Evolutionary conservation across 257 asterid species (phyloP).

Genomic region (Penstemon davidsonii): DNA sequence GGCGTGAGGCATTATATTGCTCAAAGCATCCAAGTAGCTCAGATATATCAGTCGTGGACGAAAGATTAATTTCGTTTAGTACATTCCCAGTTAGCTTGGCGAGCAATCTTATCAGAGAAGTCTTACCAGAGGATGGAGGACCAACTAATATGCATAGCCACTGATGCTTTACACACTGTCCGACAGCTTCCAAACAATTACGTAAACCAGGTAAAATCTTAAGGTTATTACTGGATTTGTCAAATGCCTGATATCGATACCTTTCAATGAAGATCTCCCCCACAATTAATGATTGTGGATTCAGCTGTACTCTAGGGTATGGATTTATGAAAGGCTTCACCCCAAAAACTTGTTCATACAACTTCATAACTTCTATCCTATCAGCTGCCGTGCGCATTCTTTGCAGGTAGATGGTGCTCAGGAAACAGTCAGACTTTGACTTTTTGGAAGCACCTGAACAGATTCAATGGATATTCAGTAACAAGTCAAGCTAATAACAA

Average conservation of each 20-base stretch:
- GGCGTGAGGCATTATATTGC: conserved; percentile 81
- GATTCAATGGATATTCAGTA: conserved; percentile 20
- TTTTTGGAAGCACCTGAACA: conserved; percentile 60
- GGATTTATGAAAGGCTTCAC: conserved; percentile 58
- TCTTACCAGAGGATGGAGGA: conserved; percentile 88
- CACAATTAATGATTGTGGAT: conserved; percentile 47
- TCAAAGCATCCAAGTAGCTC: conserved; percentile 97
- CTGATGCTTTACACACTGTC: conserved; percentile 71
- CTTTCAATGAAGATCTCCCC: conserved; percentile 68
- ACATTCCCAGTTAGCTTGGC: conserved; percentile 87
- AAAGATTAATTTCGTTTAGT: conserved; percentile 82
- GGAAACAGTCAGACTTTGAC: conserved; percentile 63
- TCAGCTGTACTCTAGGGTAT: conserved; percentile 67
- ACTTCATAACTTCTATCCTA: conserved; percentile 63
- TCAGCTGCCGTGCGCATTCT: conserved; percentile 92
- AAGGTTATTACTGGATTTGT: conserved; percentile 47
- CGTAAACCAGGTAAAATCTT: conserved; percentile 72
- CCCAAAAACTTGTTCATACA: conserved; percentile 69
- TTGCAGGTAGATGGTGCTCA: conserved; percentile 81
- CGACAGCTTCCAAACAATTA: conserved; percentile 69
- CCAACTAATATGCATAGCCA: conserved; percentile 98
- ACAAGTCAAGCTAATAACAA: conserved; percentile 24
- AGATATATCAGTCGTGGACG: conserved; percentile 94
- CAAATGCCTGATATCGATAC: conserved; percentile 47
- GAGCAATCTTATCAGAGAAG: conserved; percentile 72